phyloP scores from a whole-genome alignment of 2,329 filamentous ascomycete genomes.

The Ambrosiella xylebori region DNA sequence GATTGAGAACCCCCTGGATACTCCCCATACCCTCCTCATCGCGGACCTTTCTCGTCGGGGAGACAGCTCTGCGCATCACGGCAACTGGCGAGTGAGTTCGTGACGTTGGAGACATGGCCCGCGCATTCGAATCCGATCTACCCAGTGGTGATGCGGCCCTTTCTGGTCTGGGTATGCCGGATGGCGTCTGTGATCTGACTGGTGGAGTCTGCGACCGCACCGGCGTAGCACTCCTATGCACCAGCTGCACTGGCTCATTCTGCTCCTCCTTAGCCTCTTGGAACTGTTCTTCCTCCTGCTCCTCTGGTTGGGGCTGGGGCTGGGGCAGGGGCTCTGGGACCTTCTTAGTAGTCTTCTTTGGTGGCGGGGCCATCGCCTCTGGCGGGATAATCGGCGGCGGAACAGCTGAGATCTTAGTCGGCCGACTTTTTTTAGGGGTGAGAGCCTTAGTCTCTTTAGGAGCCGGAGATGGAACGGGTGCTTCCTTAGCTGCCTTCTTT shows the following conservation, averaged over 20 bases:
- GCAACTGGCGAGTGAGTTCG: neutral
- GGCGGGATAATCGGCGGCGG: neutral
- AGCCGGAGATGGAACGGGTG: neutral
- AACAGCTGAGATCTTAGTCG: neutral
- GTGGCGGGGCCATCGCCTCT: neutral
- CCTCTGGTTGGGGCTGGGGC: neutral
- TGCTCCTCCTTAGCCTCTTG: constrained; percentile 6
- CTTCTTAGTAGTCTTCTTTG: neutral
- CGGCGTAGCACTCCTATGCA: constrained; percentile 6
- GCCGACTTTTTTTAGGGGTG: neutral
- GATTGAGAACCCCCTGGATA: constrained; percentile 1
- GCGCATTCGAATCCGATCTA: no score
- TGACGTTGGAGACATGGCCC: neutral
- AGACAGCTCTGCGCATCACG: neutral
- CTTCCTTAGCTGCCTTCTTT: constrained; percentile 6
- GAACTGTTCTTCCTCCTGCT: neutral
- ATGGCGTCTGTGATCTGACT: neutral
- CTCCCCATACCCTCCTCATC: neutral
- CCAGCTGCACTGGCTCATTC: constrained; percentile 9
- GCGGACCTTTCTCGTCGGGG: neutral
- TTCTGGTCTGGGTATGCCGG: neutral
- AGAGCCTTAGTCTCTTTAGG: neutral
- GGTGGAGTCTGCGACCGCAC: constrained; percentile 18
- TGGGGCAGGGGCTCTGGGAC: neutral
- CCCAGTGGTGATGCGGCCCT: neutral